phyloP scores from a whole-genome alignment of 2,329 filamentous ascomycete species.

The Camillea tinctor region DNA sequence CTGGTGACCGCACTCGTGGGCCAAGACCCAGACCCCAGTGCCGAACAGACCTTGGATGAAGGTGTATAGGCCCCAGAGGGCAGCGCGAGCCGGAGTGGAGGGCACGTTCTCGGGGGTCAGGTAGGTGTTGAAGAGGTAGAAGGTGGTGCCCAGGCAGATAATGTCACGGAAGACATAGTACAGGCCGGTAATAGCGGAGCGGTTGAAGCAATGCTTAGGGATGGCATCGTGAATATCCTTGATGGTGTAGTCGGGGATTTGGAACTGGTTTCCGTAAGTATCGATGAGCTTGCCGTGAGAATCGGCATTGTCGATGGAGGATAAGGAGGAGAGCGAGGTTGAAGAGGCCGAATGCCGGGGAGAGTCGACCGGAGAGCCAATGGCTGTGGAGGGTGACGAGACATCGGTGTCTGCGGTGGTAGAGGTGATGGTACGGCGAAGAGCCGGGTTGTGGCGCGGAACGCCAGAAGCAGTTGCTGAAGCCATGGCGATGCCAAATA shows the following conservation, averaged over 20 bases:
- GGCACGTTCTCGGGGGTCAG: constrained; percentile 83
- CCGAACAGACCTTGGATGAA: constrained; percentile 88
- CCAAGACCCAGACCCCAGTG: constrained; percentile 93
- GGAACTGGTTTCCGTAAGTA: constrained; percentile 92
- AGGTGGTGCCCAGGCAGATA: constrained; percentile 68
- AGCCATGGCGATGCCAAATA: constrained; percentile 40
- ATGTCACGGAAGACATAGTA: constrained; percentile 84
- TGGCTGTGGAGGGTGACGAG: constrained; percentile 54
- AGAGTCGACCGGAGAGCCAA: constrained; percentile 58
- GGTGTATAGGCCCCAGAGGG: constrained; percentile 65
- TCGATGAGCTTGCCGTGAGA: constrained; percentile 70
- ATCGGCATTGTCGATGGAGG: constrained; percentile 57
- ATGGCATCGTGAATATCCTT: constrained; percentile 97
- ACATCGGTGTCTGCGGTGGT: constrained; percentile 42
- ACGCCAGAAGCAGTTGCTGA: constrained; percentile 43
- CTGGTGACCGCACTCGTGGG: constrained; percentile 97
- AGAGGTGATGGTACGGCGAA: constrained; percentile 48
- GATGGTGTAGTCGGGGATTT: constrained; percentile 93
- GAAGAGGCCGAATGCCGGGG: constrained; percentile 69
- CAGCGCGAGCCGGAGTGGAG: constrained; percentile 63
- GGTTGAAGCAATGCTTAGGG: constrained; percentile 94
- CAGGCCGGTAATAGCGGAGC: constrained; percentile 73
- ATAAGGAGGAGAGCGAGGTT: constrained; percentile 89
- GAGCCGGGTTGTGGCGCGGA: constrained; percentile 42
- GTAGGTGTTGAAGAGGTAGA: constrained; percentile 85